phyloP scores from a whole-genome alignment of 768 basidiomycete genomes.

The Suillus discolor region DNA sequence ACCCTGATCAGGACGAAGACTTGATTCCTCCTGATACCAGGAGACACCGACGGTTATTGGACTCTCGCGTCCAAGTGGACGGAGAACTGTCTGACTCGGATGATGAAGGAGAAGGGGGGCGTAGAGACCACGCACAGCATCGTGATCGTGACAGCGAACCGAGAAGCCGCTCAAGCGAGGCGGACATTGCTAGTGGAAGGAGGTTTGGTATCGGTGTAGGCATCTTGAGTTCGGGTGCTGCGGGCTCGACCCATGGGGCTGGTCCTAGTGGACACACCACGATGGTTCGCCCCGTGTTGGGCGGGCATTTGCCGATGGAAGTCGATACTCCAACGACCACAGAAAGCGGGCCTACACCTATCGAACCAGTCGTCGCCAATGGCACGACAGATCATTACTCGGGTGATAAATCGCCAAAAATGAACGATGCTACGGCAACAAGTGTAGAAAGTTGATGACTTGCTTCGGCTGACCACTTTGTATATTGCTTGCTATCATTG shows the following conservation, averaged over 20 bases:
- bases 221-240: slow-evolving; percentile 64
- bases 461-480: neutral
- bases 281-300: slow-evolving; percentile 31
- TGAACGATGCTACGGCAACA: slow-evolving; percentile 19
- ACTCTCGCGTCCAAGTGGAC: slow-evolving; percentile 80
- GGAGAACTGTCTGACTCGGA: slow-evolving; percentile 96
- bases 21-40: slow-evolving; percentile 76
- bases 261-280: slow-evolving; percentile 75
- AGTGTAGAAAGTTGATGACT: slow-evolving; percentile 14
- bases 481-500: neutral
- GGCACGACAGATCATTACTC: slow-evolving; percentile 14
- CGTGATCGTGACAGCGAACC: slow-evolving; percentile 51
- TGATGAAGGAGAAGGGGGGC: slow-evolving; percentile 91
- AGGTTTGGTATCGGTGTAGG: slow-evolving; percentile 72
- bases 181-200: slow-evolving; percentile 43
- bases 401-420: slow-evolving; percentile 18
- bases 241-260: slow-evolving; percentile 64
- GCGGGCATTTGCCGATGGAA: slow-evolving; percentile 34
- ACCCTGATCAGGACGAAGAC: slow-evolving; percentile 82
- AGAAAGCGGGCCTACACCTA: slow-evolving; percentile 20
- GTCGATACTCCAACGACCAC: slow-evolving; percentile 25
- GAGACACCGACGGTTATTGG: slow-evolving; percentile 74
- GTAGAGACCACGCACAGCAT: slow-evolving; percentile 67
- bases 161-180: slow-evolving; percentile 42
- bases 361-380: slow-evolving; percentile 18